Evolutionary conservation across 2,329 filamentous ascomycete genomes (phyloP).

Genomic region (Canariomyces notabilis): DNA sequence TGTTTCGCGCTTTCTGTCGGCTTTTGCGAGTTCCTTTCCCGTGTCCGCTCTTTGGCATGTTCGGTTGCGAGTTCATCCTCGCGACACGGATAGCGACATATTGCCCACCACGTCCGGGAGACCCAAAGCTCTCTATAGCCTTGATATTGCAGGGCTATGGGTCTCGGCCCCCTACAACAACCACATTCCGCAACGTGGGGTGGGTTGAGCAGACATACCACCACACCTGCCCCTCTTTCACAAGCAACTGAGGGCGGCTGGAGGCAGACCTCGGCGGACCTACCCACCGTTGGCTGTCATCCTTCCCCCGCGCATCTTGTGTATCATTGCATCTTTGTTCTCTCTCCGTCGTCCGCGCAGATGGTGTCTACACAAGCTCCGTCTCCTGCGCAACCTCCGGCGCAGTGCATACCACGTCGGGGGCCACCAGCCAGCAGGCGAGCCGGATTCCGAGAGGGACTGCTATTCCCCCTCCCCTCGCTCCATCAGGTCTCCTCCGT

Average conservation of each 20-base stretch:
- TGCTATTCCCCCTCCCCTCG: not conserved
- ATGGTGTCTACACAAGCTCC: not conserved
- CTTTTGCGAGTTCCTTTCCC: constrained; percentile 15
- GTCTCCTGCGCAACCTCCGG: constrained; percentile 23
- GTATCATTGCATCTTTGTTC: constrained; percentile 2
- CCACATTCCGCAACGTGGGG: not conserved
- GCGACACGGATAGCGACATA: constrained; percentile 15
- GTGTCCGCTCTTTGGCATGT: constrained; percentile 6
- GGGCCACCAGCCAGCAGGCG: not conserved
- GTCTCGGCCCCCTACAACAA: not conserved
- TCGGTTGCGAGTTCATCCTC: no score
- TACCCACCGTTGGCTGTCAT: constrained; percentile 9
- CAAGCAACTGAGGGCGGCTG: not conserved
- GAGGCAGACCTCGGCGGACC: not conserved
- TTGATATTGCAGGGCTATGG: no score
- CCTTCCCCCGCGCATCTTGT: constrained; percentile 4
- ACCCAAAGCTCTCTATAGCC: no score
- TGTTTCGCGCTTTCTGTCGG: constrained; percentile 27
- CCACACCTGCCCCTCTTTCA: no score
- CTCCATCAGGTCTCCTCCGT: not conserved
- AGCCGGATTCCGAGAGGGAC: constrained; percentile 11
- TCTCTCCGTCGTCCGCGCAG: constrained; percentile 2
- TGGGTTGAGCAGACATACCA: not conserved
- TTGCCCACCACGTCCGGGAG: constrained; percentile 1
- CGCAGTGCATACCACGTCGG: constrained; percentile 9